A percentile compares a stretch with the other conserved stretches of the same genome.
phyloP scores from a whole-genome alignment of 2,329 filamentous ascomycete genomes.

The Xylaria arbuscula region DNA sequence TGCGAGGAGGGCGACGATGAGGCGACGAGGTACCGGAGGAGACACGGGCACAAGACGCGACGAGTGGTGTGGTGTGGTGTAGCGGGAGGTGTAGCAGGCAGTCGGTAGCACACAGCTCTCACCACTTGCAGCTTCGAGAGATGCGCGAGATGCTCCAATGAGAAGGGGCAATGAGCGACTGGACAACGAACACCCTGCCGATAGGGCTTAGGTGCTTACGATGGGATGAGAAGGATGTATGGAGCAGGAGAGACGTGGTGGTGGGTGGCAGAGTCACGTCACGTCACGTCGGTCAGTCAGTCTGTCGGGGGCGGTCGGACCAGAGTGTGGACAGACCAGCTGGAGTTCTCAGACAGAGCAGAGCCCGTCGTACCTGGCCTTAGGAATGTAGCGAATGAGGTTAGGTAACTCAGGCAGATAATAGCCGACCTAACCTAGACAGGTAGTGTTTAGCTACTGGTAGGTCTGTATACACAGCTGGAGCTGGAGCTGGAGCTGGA shows the following conservation, averaged over 20 bases:
- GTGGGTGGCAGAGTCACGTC: slow-evolving; percentile 25
- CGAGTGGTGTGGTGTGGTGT: slow-evolving; percentile 5
- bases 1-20: slow-evolving; percentile 9
- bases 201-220: slow-evolving; percentile 35
- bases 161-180: slow-evolving; percentile 22
- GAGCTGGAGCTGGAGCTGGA: not conserved
- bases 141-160: slow-evolving; percentile 32
- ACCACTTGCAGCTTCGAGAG: slow-evolving; percentile 19
- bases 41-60: slow-evolving; percentile 23
- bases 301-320: not conserved
- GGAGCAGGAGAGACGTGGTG: slow-evolving; percentile 13
- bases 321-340: not conserved
- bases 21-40: slow-evolving; percentile 32
- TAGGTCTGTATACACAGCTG: not conserved
- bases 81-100: not conserved
- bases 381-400: slow-evolving; percentile 5
- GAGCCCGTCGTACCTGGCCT: not conserved
- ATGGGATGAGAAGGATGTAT: slow-evolving; percentile 6
- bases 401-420: not conserved
- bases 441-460: not conserved
- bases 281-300: slow-evolving; percentile 20
- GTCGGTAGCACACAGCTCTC: slow-evolving; percentile 11
- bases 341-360: slow-evolving; percentile 9
- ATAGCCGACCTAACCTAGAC: not conserved
- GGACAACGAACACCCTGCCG: slow-evolving; percentile 29